Evolutionary conservation across 306 rosid genomes (phyloP).

Genomic region (Alnus rubra): DNA sequence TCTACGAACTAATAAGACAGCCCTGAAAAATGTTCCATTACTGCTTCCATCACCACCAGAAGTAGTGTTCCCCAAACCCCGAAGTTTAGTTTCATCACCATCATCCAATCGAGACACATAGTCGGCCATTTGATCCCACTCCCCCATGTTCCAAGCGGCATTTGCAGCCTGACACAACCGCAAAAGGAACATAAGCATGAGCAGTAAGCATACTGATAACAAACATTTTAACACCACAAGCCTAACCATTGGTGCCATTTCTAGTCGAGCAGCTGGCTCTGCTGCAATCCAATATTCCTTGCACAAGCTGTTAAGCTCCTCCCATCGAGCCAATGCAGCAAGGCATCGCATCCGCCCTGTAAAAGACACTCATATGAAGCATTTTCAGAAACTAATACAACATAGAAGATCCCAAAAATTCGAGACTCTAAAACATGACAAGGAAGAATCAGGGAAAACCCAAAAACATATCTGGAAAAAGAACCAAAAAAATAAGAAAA

Average conservation of each 20-base stretch:
- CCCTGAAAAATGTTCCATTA: slow-evolving; percentile 90
- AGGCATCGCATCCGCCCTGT: slow-evolving; percentile 97
- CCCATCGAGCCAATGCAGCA: slow-evolving; percentile 99
- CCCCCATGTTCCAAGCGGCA: slow-evolving; percentile 99
- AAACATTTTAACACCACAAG: slow-evolving; percentile 19
- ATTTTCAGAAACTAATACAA: slow-evolving; percentile 13
- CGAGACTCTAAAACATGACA: slow-evolving; percentile 8
- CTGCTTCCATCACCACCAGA: slow-evolving; percentile 91
- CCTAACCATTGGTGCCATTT: slow-evolving; percentile 96
- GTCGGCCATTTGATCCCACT: slow-evolving; percentile 99
- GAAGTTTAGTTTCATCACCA: slow-evolving; percentile 93
- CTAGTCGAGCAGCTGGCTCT: slow-evolving; percentile 91
- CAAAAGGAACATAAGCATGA: slow-evolving; percentile 19
- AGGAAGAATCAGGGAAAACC: slow-evolving; percentile 10
- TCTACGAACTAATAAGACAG: slow-evolving; percentile 81
- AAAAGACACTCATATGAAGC: slow-evolving; percentile 36
- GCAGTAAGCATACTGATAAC: slow-evolving; percentile 23
- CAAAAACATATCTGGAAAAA: background rate
- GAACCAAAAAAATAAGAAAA: background rate
- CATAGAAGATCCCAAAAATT: background rate
- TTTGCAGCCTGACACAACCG: slow-evolving; percentile 69
- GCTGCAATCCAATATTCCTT: slow-evolving; percentile 97
- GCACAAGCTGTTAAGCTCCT: slow-evolving; percentile 83
- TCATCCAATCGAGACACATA: slow-evolving; percentile 93
- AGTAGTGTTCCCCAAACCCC: slow-evolving; percentile 79